Percentiles rank a stretch among this genome's conserved stretches.
These are phyloP conservation scores for Letharia lupina DNA, from an alignment of 495 filamentous ascomycete species.

Conservation along the genomic window DNA sequence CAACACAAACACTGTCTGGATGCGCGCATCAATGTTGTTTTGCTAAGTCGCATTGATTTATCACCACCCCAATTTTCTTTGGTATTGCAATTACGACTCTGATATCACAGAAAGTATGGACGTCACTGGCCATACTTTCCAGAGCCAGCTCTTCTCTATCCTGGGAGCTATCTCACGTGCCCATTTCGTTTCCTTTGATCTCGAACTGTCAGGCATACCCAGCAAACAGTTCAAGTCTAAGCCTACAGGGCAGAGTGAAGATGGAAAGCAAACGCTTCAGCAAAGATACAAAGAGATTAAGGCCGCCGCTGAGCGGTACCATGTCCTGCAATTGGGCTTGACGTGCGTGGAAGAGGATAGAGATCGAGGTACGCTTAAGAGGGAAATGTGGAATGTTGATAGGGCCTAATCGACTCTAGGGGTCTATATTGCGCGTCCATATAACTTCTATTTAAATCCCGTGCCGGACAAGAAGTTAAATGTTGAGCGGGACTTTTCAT, in stretches of 20 bases:
- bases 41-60: not conserved
- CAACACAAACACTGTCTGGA: not conserved
- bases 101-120: slow-evolving; percentile 48
- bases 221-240: slow-evolving; percentile 27
- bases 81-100: not conserved
- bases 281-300: slow-evolving; percentile 59
- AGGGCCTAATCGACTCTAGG: slow-evolving; percentile 28
- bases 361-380: slow-evolving; percentile 32
- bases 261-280: slow-evolving; percentile 42
- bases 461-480: slow-evolving; percentile 40
- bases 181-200: slow-evolving; percentile 62
- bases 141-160: slow-evolving; percentile 47
- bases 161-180: slow-evolving; percentile 51
- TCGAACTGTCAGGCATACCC: slow-evolving; percentile 69
- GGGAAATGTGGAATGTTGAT: slow-evolving; percentile 13
- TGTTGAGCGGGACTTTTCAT: slow-evolving; percentile 47
- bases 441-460: slow-evolving; percentile 60
- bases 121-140: slow-evolving; percentile 47
- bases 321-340: slow-evolving; percentile 69
- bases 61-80: not conserved
- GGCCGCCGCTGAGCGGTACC: slow-evolving; percentile 58
- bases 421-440: slow-evolving; percentile 55
- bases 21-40: not conserved
- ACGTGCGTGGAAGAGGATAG: slow-evolving; percentile 53
- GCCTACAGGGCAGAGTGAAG: slow-evolving; percentile 13